These are phyloP conservation scores for Tilletia caries DNA, from an alignment of 1,284 basidiomycete species.

Conservation along the genomic window DNA sequence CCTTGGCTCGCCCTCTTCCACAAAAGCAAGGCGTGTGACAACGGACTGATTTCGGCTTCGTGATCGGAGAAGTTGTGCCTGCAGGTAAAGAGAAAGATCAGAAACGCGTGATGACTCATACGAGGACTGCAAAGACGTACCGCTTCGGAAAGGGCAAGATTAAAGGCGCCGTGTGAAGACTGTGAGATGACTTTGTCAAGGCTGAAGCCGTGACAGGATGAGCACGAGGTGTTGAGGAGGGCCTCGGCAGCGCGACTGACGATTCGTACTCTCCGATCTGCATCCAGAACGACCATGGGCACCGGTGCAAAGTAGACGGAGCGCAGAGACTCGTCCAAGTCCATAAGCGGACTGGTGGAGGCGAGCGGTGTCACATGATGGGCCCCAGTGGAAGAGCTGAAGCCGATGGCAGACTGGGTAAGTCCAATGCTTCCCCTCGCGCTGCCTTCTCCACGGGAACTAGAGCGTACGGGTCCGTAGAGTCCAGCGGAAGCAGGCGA, in stretches of 20 bases:
- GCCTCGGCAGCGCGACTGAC: conserved; percentile 42
- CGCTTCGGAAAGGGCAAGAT: neutral
- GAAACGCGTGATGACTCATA: no score
- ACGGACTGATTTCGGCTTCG: neutral
- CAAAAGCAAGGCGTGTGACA: neutral
- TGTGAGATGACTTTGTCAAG: conserved; percentile 33
- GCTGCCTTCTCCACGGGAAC: neutral
- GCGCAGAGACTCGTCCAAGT: conserved; percentile 46
- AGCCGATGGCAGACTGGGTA: neutral
- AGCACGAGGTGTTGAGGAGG: conserved; percentile 5
- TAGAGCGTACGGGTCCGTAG: neutral
- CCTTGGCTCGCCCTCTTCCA: neutral
- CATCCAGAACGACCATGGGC: conserved; percentile 41
- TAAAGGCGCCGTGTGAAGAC: conserved; percentile 9
- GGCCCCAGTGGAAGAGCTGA: neutral
- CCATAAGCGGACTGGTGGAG: conserved; percentile 29
- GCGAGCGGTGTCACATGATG: no score
- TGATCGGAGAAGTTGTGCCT: neutral
- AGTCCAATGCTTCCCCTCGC: neutral
- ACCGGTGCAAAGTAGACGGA: conserved; percentile 48
- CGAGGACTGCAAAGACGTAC: no score
- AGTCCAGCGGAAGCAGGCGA: neutral
- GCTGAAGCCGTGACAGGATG: conserved; percentile 27
- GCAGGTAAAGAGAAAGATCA: neutral
- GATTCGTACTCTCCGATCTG: conserved; percentile 39